phyloP scores from a whole-genome alignment of 2,329 filamentous ascomycete species.

The Trichoderma sp. region DNA sequence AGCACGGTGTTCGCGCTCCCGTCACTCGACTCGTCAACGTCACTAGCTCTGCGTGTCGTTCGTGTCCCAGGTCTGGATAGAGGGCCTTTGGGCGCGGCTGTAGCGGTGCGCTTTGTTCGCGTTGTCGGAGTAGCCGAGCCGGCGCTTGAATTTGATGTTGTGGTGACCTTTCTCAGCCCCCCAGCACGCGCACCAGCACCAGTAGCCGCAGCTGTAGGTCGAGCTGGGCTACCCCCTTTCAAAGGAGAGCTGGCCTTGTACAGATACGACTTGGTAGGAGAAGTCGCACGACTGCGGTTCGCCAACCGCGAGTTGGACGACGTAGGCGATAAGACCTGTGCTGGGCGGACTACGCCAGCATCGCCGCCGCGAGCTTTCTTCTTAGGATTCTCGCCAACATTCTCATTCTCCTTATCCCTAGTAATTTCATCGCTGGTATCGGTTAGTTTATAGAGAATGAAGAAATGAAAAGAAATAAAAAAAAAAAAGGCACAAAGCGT shows the following conservation, averaged over 20 bases:
- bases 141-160: constrained; percentile 50
- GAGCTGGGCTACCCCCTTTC: constrained; percentile 53
- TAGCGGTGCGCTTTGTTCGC: constrained; percentile 43
- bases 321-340: constrained; percentile 76
- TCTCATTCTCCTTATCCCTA: constrained; percentile 78
- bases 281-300: constrained; percentile 51
- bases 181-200: constrained; percentile 58
- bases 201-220: constrained; percentile 54
- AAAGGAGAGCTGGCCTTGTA: constrained; percentile 64
- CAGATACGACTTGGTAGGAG: constrained; percentile 62
- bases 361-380: constrained; percentile 60
- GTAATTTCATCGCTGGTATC: constrained; percentile 63
- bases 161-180: constrained; percentile 51
- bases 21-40: constrained; percentile 65
- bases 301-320: constrained; percentile 76
- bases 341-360: constrained; percentile 45
- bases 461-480: background rate
- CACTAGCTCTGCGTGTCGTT: constrained; percentile 59
- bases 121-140: constrained; percentile 45
- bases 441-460: constrained; percentile 26
- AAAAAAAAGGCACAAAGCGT: constrained; percentile 20
- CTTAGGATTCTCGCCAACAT: constrained; percentile 67
- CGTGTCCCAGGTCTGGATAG: constrained; percentile 49
- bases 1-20: constrained; percentile 67
- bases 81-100: constrained; percentile 44